Evolutionary conservation across 2,329 filamentous ascomycete species (phyloP).

Genomic region (Alternaria sp.): DNA sequence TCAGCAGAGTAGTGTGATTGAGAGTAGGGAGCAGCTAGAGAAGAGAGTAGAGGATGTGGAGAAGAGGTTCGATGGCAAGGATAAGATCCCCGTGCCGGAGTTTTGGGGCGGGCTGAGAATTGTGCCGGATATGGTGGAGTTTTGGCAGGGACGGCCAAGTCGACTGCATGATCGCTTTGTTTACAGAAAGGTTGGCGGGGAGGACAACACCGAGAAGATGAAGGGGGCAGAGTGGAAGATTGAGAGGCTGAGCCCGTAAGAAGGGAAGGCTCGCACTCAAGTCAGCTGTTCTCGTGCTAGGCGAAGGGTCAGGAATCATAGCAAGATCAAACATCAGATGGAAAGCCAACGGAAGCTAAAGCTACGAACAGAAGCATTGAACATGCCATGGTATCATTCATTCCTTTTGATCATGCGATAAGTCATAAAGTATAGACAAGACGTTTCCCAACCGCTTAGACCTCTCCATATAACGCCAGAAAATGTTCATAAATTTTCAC

Average conservation of each 20-base stretch:
- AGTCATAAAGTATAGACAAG: background rate
- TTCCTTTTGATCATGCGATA: slow-evolving; percentile 4
- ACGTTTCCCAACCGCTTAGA: background rate
- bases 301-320: background rate
- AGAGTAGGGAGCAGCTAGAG: slow-evolving; percentile 75
- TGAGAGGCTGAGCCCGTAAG: slow-evolving; percentile 74
- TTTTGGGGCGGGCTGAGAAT: slow-evolving; percentile 95
- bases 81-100: slow-evolving; percentile 85
- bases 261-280: background rate
- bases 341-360: background rate
- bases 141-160: slow-evolving; percentile 92
- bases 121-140: slow-evolving; percentile 86
- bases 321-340: background rate
- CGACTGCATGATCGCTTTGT: slow-evolving; percentile 92
- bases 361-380: background rate
- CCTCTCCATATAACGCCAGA: slow-evolving; percentile 1
- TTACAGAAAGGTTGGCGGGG: slow-evolving; percentile 68
- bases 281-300: background rate
- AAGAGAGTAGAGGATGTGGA: slow-evolving; percentile 78
- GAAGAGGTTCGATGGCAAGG: slow-evolving; percentile 73
- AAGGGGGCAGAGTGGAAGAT: slow-evolving; percentile 63
- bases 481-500: background rate
- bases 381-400: slow-evolving; percentile 4
- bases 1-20: slow-evolving; percentile 79
- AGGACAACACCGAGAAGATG: slow-evolving; percentile 12